Percentiles rank a stretch among this genome's conserved stretches.
phyloP scores from a whole-genome alignment of 1,284 basidiomycete species.

The Hemileia vastatrix region DNA sequence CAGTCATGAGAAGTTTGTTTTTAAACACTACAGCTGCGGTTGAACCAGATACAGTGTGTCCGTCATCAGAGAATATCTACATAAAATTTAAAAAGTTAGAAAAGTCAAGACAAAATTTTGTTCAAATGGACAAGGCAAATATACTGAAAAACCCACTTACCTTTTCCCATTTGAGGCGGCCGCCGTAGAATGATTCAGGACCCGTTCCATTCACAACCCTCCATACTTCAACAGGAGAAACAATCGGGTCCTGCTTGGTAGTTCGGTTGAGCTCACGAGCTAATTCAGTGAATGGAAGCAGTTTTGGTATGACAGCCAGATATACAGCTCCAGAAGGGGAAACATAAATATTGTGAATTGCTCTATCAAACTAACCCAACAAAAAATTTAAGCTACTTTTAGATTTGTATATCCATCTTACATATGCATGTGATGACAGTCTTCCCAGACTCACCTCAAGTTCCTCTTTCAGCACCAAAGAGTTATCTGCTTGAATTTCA shows the following conservation, averaged over 20 bases:
- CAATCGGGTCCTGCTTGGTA: neutral
- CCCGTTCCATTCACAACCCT: slow-evolving; percentile 13
- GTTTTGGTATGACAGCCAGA: slow-evolving; percentile 9
- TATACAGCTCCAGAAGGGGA: slow-evolving; percentile 7
- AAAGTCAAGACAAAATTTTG: too few relatives aligned
- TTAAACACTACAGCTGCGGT: slow-evolving; percentile 12
- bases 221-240: slow-evolving; percentile 18
- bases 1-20: slow-evolving; percentile 7
- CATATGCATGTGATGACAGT: neutral
- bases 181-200: slow-evolving; percentile 17
- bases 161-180: slow-evolving; percentile 16
- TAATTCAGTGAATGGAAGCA: slow-evolving; percentile 1
- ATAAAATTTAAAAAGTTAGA: neutral
- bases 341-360: slow-evolving; percentile 17
- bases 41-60: slow-evolving; percentile 6
- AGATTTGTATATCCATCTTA: too few relatives aligned
- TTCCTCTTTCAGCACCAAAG: slow-evolving; percentile 18
- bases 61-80: slow-evolving; percentile 16
- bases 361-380: slow-evolving; percentile 13
- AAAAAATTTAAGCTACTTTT: too few relatives aligned
- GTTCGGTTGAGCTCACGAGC: neutral
- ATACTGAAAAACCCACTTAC: neutral
- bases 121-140: neutral
- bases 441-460: slow-evolving; percentile 12
- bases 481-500: slow-evolving; percentile 19